Conservation (phyloP, 2,329 filamentous ascomycete genomes). For the Aspergillus eucalypticola region DNA sequence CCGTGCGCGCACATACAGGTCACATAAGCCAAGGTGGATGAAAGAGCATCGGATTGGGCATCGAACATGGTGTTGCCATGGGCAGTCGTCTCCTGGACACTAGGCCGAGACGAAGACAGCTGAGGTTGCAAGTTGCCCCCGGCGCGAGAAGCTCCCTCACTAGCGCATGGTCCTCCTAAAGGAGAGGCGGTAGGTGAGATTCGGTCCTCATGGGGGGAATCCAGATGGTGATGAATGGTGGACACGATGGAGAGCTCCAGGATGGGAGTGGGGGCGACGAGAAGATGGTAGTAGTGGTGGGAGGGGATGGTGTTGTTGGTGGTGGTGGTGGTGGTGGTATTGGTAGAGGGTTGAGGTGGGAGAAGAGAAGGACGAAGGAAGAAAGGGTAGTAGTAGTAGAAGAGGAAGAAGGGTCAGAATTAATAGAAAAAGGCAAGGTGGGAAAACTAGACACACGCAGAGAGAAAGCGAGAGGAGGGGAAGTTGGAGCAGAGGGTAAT, state of each 20-base stretch:
- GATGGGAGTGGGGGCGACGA: constrained; percentile 10
- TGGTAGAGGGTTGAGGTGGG: constrained; percentile 7
- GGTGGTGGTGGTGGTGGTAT: neutral
- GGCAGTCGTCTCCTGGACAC: constrained; percentile 34
- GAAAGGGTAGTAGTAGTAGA: constrained; percentile 4
- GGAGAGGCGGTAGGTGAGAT: constrained; percentile 18
- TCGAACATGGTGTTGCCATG: constrained; percentile 47
- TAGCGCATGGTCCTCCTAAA: constrained; percentile 45
- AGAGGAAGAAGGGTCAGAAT: neutral
- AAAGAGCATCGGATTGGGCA: constrained; percentile 39
- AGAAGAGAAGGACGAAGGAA: constrained; percentile 12
- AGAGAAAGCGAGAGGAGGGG: neutral
- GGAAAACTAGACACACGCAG: neutral
- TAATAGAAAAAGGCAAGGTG: constrained; percentile 2
- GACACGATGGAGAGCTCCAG: constrained; percentile 24
- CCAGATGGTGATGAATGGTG: constrained; percentile 8
- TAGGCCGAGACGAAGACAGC: constrained; percentile 33
- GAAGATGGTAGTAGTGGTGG: constrained; percentile 2
- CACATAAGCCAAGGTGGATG: constrained; percentile 36
- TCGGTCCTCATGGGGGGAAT: constrained; percentile 22
- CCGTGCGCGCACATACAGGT: constrained; percentile 35
- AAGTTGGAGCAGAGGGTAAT: neutral
- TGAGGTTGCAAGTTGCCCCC: constrained; percentile 41
- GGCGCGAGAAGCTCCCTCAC: constrained; percentile 29
- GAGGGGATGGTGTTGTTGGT: neutral